Base-by-base conservation (phyloP, 139 green algal genomes). In the Chlorella sp. region DNA sequence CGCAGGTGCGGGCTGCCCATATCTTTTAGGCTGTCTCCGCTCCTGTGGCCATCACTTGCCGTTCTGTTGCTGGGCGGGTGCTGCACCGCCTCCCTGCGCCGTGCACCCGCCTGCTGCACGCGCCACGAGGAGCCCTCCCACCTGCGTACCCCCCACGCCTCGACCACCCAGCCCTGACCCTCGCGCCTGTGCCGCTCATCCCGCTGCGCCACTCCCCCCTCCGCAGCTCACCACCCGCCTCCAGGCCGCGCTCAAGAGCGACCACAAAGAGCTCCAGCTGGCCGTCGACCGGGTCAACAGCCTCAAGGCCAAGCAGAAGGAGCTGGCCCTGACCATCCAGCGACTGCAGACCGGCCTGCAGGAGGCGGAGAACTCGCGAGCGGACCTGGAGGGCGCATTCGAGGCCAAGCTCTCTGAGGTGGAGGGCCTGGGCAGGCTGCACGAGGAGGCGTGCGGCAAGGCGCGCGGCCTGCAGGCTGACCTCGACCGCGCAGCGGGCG, bases 201-300 rank as follows among this genome's bases (percentile, higher is more conserved):
- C 31, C 19, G 35, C 3, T 27, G 17, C 25, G 40, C 67, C 36
- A 27, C 11, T 14, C 2, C 8, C 23, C 4, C 6, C 15, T 46
- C 53, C 15, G 27, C 15, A 17, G 23, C 35, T 50, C 7, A 11
- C 45, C 33, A 12, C 29, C 11, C 42, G 17, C 43, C 17, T 29
- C n/a, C 69, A 75, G 69, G n/a, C 69, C 53, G 48, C 46, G 21
- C 53, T 75, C 6, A 75, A 75, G 53, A 67, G 41, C 38, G 69
- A 75, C 69, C 53, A 75, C 27, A 29, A 36, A n/a, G 11, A 25
- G 0, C 53, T 75, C 11, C 38, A 48, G 48, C 53, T 75, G 42
- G 25, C 69, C 14, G 41, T 27, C 36, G n/a, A 61, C 46, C 46
- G 41, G 31, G 4, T 38, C 58, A 40, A 15, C 11, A 15, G 33